phyloP scores from a whole-genome alignment of 805 yeast genomes.

The Candida sphagnicola region DNA sequence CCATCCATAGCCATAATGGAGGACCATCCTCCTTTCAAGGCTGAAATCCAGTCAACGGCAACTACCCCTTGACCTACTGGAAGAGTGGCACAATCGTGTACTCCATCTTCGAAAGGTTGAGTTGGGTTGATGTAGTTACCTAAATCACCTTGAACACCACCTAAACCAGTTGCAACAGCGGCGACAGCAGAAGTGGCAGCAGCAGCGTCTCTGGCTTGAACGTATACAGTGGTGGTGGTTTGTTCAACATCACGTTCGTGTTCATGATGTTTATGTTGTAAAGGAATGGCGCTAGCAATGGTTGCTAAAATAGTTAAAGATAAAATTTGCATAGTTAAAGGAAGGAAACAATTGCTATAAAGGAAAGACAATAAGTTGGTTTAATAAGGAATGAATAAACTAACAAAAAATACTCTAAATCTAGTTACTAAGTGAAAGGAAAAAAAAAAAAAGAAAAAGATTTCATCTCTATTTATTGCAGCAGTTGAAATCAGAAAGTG shows the following conservation, averaged over 20 bases:
- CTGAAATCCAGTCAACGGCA: conserved; percentile 48
- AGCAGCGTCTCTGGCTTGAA: conserved; percentile 39
- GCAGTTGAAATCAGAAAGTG: no score
- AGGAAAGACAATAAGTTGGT: conserved; percentile 1
- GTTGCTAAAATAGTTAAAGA: conserved; percentile 22
- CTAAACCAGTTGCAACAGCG: conserved; percentile 10
- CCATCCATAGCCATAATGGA: conserved; percentile 62
- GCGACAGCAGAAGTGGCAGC: conserved; percentile 7
- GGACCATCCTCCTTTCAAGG: conserved; percentile 75
- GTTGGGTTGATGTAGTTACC: conserved; percentile 53
- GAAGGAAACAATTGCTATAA: not conserved
- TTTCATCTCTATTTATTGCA: not conserved
- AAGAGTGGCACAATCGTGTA: conserved; percentile 59
- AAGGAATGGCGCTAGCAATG: conserved; percentile 29
- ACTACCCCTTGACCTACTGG: conserved; percentile 85
- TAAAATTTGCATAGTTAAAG: conserved; percentile 25
- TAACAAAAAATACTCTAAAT: not conserved
- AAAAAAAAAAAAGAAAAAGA: not conserved
- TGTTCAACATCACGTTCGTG: conserved; percentile 19
- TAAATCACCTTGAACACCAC: conserved; percentile 54
- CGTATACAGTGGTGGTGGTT: conserved; percentile 6
- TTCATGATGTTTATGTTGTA: conserved; percentile 31
- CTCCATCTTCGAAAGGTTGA: conserved; percentile 68
- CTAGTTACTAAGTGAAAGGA: not conserved
- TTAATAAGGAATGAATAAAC: not conserved